Evolutionary conservation across 768 basidiomycete species (phyloP).

Genomic region (Wakefieldia striispora): DNA sequence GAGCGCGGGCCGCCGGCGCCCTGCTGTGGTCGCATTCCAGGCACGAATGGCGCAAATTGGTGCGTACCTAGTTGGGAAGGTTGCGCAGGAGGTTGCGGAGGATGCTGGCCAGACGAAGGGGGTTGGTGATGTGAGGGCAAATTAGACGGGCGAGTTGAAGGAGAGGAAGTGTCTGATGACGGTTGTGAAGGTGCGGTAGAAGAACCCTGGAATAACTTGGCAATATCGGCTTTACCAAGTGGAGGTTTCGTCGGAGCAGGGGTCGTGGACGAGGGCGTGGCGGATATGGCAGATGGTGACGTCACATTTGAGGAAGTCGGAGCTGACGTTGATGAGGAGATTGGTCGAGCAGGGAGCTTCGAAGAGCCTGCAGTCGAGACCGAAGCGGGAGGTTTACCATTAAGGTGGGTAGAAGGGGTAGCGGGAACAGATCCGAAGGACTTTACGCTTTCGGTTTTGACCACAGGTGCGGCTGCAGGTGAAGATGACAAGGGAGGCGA

Average conservation of each 20-base stretch:
- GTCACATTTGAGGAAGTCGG: constrained; percentile 27
- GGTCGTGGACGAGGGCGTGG: constrained; percentile 35
- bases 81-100: constrained; percentile 37
- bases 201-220: constrained; percentile 40
- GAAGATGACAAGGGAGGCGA: constrained; percentile 78
- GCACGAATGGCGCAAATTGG: constrained; percentile 48
- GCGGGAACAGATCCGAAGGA: constrained; percentile 78
- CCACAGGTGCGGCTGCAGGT: constrained; percentile 62
- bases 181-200: constrained; percentile 44
- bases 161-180: constrained; percentile 55
- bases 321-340: constrained; percentile 18
- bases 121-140: constrained; percentile 48
- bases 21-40: constrained; percentile 44
- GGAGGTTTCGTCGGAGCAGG: constrained; percentile 33
- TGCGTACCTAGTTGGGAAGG: constrained; percentile 44
- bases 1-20: constrained; percentile 60
- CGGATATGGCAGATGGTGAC: constrained; percentile 32
- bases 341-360: constrained; percentile 26
- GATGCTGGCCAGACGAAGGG: constrained; percentile 36
- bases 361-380: constrained; percentile 40
- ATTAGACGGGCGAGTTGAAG: constrained; percentile 51
- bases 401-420: constrained; percentile 48
- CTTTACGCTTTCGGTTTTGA: constrained; percentile 72
- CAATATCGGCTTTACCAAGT: constrained; percentile 37
- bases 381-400: constrained; percentile 58